Percentiles rank a stretch among this genome's conserved stretches.
Conservation (phyloP, 306 rosid genomes). For the Begonia peltatifolia region DNA sequence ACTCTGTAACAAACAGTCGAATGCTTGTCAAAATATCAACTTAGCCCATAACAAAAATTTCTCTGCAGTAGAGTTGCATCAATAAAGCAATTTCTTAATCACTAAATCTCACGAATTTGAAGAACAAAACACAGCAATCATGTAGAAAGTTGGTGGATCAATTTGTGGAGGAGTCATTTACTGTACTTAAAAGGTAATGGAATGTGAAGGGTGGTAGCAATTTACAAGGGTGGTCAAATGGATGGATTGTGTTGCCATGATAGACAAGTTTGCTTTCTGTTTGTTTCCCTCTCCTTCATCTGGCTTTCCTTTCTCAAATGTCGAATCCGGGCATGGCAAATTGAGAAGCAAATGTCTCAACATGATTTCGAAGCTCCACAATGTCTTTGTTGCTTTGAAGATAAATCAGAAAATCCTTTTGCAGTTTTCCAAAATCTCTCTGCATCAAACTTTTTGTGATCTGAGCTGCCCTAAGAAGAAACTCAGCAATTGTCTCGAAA, state of each 20-base stretch:
- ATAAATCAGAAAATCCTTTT: constrained; percentile 44
- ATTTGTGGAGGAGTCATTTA: too few species aligned
- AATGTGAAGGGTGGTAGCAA: too few species aligned
- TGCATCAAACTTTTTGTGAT: constrained; percentile 35
- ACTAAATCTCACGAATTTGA: constrained; percentile 3
- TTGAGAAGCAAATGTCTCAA: constrained; percentile 61
- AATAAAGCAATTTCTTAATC: not conserved
- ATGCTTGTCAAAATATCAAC: not conserved
- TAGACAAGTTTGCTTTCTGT: too few species aligned
- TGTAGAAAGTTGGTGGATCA: too few species aligned
- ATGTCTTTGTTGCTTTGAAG: constrained; percentile 50
- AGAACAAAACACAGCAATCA: constrained; percentile 10
- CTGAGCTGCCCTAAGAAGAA: constrained; percentile 62
- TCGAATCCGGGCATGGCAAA: constrained; percentile 83
- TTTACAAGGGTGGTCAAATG: too few species aligned
- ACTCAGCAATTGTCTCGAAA: constrained; percentile 62
- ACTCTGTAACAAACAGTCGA: not conserved
- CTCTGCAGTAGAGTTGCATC: not conserved
- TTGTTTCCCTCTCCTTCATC: too few species aligned
- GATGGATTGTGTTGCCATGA: too few species aligned
- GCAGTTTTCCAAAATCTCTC: constrained; percentile 47
- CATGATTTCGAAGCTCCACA: constrained; percentile 41
- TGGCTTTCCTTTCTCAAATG: constrained; percentile 2
- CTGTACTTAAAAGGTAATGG: too few species aligned
- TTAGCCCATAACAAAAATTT: too few species aligned